Conservation (phyloP, 495 filamentous ascomycete genomes). For the Neurospora sp. region DNA sequence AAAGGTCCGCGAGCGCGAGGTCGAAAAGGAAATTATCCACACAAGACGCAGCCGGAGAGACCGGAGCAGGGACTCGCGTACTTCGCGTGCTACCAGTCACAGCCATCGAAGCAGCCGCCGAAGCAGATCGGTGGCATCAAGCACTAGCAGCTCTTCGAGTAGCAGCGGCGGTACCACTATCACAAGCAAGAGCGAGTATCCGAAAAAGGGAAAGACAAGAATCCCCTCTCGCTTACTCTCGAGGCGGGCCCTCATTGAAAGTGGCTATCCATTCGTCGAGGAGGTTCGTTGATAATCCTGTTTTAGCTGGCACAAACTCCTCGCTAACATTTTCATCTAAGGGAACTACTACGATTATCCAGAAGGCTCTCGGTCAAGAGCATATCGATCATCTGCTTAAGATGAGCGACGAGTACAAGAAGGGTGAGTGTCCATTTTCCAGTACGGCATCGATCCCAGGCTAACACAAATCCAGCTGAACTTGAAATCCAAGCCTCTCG, state of each 20-base stretch:
- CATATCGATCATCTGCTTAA: slow-evolving; percentile 84
- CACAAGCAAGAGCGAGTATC: slow-evolving; percentile 49
- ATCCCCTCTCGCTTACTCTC: slow-evolving; percentile 71
- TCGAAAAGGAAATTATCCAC: slow-evolving; percentile 39
- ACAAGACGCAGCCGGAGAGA: slow-evolving; percentile 19
- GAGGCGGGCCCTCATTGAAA: slow-evolving; percentile 65
- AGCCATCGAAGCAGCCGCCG: slow-evolving; percentile 24
- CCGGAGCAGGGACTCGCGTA: slow-evolving; percentile 24
- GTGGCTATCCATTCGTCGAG: slow-evolving; percentile 79
- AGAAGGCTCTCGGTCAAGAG: slow-evolving; percentile 72
- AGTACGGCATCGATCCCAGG: background rate
- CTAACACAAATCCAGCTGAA: slow-evolving; percentile 24
- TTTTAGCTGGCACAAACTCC: background rate
- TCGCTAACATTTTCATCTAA: slow-evolving; percentile 29
- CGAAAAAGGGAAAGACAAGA: slow-evolving; percentile 78
- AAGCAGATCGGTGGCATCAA: slow-evolving; percentile 25
- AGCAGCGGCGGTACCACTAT: slow-evolving; percentile 31
- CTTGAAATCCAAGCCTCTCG: slow-evolving; percentile 28
- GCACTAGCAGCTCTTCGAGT: slow-evolving; percentile 36
- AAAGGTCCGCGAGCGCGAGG: slow-evolving; percentile 38
- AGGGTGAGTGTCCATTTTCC: slow-evolving; percentile 21
- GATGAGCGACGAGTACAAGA: slow-evolving; percentile 63
- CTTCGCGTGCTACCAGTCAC: slow-evolving; percentile 20
- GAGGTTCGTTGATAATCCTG: slow-evolving; percentile 45
- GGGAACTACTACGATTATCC: slow-evolving; percentile 69